These are phyloP conservation scores for Dictyostelium firmibasis DNA, from an alignment of 78 protist species.

Conservation along the genomic window DNA sequence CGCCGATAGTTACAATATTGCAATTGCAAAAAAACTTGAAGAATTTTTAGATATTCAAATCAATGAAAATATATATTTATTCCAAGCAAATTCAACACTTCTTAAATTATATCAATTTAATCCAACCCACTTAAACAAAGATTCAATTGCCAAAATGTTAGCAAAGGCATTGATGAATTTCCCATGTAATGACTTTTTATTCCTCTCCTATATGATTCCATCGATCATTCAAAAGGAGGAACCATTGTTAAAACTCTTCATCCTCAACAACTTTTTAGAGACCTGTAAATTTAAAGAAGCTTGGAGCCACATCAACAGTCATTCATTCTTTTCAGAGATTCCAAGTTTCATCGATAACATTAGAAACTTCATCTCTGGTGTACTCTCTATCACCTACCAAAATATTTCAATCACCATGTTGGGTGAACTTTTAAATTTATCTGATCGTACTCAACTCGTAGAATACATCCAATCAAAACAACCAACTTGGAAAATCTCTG, in stretches of 20 bases:
- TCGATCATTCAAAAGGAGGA: constrained; percentile 70
- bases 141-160: constrained; percentile 60
- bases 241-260: constrained; percentile 54
- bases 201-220: constrained; percentile 78
- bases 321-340: constrained; percentile 47
- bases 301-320: constrained; percentile 40
- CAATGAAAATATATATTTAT: constrained; percentile 48
- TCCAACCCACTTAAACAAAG: constrained; percentile 71
- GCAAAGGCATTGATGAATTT: constrained; percentile 75
- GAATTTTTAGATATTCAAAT: constrained; percentile 71
- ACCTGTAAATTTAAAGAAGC: constrained; percentile 72
- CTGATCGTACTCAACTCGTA: neutral
- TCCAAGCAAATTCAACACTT: constrained; percentile 64
- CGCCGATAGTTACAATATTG: constrained; percentile 59
- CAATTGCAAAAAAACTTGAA: constrained; percentile 58
- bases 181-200: constrained; percentile 71
- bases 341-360: constrained; percentile 43
- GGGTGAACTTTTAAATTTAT: constrained; percentile 31
- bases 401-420: constrained; percentile 43
- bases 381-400: constrained; percentile 58
- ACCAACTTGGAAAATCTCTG: constrained; percentile 53
- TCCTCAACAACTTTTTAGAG: constrained; percentile 34
- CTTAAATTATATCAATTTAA: constrained; percentile 77
- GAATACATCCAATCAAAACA: constrained; percentile 38
- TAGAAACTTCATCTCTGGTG: constrained; percentile 60